Evolutionary conservation across 495 filamentous ascomycete genomes (phyloP).

Genomic region (Aspergillus ellipticus): DNA sequence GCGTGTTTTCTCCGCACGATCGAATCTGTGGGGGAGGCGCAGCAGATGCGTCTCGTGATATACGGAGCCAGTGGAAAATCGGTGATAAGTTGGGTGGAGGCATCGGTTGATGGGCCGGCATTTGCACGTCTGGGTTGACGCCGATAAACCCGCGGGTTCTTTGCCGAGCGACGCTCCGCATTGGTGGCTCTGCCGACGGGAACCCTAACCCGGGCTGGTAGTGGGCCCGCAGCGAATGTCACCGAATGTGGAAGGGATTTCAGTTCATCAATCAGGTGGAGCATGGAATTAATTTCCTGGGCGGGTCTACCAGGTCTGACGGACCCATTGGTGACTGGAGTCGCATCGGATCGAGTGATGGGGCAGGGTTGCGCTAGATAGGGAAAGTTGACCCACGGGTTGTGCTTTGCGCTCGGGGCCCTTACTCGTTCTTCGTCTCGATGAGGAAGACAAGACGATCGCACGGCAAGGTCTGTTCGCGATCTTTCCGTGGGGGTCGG

Average conservation of each 20-base stretch:
- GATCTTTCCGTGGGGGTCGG: neutral
- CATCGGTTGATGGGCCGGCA: neutral
- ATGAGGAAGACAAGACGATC: neutral
- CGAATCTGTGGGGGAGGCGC: slow-evolving; percentile 22
- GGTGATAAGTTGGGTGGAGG: neutral
- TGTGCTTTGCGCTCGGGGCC: too few species aligned
- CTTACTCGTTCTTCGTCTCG: neutral
- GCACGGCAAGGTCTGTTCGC: neutral
- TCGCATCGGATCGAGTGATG: too few species aligned
- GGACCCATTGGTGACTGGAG: too few species aligned
- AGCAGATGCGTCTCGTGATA: neutral
- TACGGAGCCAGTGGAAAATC: neutral
- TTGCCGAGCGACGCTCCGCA: slow-evolving; percentile 13
- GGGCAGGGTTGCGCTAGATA: too few species aligned
- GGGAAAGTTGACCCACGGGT: too few species aligned
- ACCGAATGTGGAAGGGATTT: neutral
- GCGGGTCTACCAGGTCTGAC: too few species aligned
- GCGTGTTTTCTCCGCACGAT: slow-evolving; percentile 20
- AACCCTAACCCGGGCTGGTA: neutral
- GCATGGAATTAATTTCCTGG: too few species aligned
- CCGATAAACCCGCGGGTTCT: neutral
- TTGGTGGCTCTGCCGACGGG: slow-evolving; percentile 17
- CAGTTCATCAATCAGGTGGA: neutral
- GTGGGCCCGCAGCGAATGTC: neutral
- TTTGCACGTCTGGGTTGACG: neutral